A percentile compares a stretch with the other conserved stretches of the same genome.
phyloP scores from a whole-genome alignment of 768 basidiomycete species.

The Trametes cinnabarina region DNA sequence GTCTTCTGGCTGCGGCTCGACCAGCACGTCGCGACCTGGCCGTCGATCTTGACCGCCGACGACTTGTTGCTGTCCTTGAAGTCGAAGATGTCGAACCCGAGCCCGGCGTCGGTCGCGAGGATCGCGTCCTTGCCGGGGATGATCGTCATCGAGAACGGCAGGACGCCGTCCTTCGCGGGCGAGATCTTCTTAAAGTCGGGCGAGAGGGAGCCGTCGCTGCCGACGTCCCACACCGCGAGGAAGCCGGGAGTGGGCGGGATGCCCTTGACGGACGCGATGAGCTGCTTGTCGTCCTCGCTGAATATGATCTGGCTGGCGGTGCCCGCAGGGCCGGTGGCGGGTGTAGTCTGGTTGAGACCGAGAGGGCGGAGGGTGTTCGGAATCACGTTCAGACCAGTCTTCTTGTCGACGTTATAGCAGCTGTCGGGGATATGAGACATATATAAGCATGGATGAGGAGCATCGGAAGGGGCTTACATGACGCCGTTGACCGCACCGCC shows the following conservation, averaged over 20 bases:
- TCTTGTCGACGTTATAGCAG: constrained; percentile 45
- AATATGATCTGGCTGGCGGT: constrained; percentile 47
- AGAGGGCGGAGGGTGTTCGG: constrained; percentile 42
- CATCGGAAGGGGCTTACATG: constrained; percentile 26
- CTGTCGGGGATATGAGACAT: constrained; percentile 20
- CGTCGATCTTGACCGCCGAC: constrained; percentile 22
- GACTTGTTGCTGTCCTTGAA: constrained; percentile 20
- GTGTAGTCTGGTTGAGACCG: constrained; percentile 48
- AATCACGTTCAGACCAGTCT: constrained; percentile 40
- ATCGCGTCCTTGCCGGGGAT: constrained; percentile 32
- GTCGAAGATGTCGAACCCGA: constrained; percentile 32
- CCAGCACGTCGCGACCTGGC: constrained; percentile 34
- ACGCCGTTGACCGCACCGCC: constrained; percentile 38
- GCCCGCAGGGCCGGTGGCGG: constrained; percentile 47
- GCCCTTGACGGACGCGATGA: constrained; percentile 51
- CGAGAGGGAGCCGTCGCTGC: constrained; percentile 43
- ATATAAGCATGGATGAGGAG: background rate
- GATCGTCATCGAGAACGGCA: constrained; percentile 47
- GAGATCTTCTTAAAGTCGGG: constrained; percentile 37
- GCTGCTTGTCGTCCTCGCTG: constrained; percentile 42
- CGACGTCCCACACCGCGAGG: constrained; percentile 50
- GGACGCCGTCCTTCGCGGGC: constrained; percentile 40
- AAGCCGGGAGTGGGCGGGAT: constrained; percentile 47
- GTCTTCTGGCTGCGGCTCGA: constrained; percentile 28
- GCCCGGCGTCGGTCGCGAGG: constrained; percentile 29